phyloP scores from a whole-genome alignment of 129 eudicot genomes.

The Gnaphalium uliginosum region DNA sequence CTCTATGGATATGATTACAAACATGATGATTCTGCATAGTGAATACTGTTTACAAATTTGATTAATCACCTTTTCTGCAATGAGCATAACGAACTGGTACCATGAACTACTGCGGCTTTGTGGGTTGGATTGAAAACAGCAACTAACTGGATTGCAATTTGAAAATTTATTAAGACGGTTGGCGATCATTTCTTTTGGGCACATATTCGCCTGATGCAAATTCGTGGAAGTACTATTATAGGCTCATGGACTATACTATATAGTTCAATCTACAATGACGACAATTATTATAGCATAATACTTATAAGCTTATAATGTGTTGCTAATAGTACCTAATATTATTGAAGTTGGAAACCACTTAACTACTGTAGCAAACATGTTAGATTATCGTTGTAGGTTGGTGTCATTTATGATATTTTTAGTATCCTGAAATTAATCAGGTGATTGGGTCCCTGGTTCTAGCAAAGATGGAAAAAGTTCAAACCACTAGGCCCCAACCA shows the following conservation, averaged over 20 bases:
- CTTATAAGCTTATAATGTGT: neutral
- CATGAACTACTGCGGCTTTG: neutral
- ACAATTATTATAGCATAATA: no score
- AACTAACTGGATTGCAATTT: no score
- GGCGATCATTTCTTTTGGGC: no score
- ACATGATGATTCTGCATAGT: neutral
- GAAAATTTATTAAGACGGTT: no score
- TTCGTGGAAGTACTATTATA: no score
- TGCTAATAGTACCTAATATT: neutral
- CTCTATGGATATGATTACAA: neutral
- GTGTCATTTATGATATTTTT: neutral
- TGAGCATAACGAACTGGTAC: neutral
- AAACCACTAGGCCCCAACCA: slow-evolving; percentile 20
- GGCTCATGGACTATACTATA: neutral
- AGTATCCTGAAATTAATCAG: neutral
- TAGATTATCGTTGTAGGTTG: neutral
- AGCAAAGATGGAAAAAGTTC: neutral
- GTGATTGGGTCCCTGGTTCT: slow-evolving; percentile 3
- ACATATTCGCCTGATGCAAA: no score
- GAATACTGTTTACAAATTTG: no score
- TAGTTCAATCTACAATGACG: no score
- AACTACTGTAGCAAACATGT: neutral
- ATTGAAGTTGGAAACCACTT: neutral
- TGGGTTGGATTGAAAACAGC: no score
- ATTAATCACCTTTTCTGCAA: no score